Evolutionary conservation across 2,329 filamentous ascomycete genomes (phyloP), one percentile per base, ranked within the genome.

Genomic region (Aspergillus neoniger): DNA sequence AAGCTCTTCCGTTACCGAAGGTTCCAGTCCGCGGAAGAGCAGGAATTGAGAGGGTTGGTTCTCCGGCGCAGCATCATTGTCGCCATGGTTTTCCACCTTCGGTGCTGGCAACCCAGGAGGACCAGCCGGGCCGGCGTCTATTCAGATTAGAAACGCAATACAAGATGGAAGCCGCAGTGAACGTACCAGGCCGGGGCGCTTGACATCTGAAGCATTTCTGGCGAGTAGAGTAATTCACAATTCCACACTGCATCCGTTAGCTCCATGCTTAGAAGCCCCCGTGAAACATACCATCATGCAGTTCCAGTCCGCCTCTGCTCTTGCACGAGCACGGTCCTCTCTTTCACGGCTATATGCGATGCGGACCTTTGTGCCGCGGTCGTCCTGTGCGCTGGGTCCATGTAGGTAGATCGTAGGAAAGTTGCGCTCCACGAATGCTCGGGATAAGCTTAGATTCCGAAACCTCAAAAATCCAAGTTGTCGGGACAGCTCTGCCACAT

Each of bases 41-140:
- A 95, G 78, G 65, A 93, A 92, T 66, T 92, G 91, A 1, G 90
- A 92, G 1, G 88, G 85, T 0, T 83, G 88, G 21, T 77, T 80
- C 55, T 85, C 81, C 5, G 82, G 78, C 1, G 82, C 81, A 2
- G 77, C 81, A 72, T 85, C 83, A 63, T 83, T 85, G 60, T 85
- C 83, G 23, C 83, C 83, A 57, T 78, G 80, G 38, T 84, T 84
- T 9, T 76, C 74, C 38, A 80, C 77, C 49, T 77, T 81, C 17
- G 74, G 76, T 48, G 76, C 68, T 57, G 78, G 73, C 56, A 75
- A 76, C 9, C 72, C 72, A 47, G 74, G 76, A 17, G 74, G 73
- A 58, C 71, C 68, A 63, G 76, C 54, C 14, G 65, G 59, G 10
- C 75, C 70, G 66, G 64, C 48, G 60, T 70, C 66, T 68, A 50